Base-by-base conservation (phyloP, 768 basidiomycete genomes). In the Tricholoma saponaceum region DNA sequence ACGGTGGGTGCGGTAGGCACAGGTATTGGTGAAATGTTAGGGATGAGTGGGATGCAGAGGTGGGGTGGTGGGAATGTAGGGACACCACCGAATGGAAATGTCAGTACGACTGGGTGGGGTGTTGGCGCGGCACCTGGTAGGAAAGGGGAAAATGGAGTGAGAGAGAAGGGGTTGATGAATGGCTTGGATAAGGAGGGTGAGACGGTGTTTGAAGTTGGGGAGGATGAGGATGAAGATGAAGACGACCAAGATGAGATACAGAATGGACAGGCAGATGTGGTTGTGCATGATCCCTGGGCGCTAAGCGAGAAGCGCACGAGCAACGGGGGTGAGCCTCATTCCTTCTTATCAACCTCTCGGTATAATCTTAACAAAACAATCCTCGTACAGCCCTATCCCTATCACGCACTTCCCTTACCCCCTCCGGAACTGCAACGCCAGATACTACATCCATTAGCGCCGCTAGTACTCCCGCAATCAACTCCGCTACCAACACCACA, bases 1-100 rank as follows among this genome's bases (percentile, higher is more conserved):
- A 83, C 84, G 0, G 86, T 88, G 16, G 84, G 84, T 13, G 84
- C 79, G 3, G 86, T 89, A 7, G 86, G 87, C 25, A 89, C 57
- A 95, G 92, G 92, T 85, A 80, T 13, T 85, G 85, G 16, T 10
- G 52, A 52, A 56, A 25, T 23, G 41, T 14, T 54, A 3, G 22
- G 50, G 30, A 26, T 23, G 58, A 47, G 44, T 53, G 54, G 47
- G 50, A 25, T 14, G 28, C 47, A 50, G n/a, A 41, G 89, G 57
- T 96, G 92, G 92, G 85, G 79, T 8, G 86, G 85, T n/a, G 28
- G 49, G 54, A 57, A 16, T n/a, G 51, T 12, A 35, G 6, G 20
- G 39, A 32, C n/a, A 6, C 54, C 49, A 41, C 51, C 53, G 33
- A 52, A 53, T 23, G 58, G 65, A 12, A 47, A 63, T n/a, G 58